phyloP scores from a whole-genome alignment of 148 eudicot genomes.

The Dianthus caryophyllus region DNA sequence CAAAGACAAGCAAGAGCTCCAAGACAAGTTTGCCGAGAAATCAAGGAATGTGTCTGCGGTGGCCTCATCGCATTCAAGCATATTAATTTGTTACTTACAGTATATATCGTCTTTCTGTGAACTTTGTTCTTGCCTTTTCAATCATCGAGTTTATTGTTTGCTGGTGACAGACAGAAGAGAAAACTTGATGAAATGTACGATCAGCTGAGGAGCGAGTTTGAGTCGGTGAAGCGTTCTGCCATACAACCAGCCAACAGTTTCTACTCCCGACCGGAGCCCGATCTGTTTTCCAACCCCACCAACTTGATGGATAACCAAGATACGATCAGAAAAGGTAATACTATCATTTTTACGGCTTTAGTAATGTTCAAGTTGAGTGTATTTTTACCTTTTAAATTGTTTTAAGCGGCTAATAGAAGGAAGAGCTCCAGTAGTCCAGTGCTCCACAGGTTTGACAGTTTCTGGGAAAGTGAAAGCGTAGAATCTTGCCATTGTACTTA shows the following conservation, averaged over 20 bases:
- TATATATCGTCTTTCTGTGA: not conserved
- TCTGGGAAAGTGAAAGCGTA: not conserved
- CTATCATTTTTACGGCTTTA: conserved; percentile 7
- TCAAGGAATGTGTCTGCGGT: conserved; percentile 47
- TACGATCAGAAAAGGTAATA: conserved; percentile 62
- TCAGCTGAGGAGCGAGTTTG: conserved; percentile 78
- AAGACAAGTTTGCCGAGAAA: conserved; percentile 88
- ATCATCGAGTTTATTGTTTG: conserved; percentile 14
- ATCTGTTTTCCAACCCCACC: conserved; percentile 69
- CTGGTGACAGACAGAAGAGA: conserved; percentile 67
- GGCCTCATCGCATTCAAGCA: not conserved
- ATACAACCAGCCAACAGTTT: conserved; percentile 75
- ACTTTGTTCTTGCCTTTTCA: conserved; percentile 13
- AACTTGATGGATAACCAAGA: conserved; percentile 73
- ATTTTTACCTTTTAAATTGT: no score
- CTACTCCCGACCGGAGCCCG: conserved; percentile 63
- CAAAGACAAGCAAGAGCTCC: conserved; percentile 85
- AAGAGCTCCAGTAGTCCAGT: no score
- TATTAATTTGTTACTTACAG: not conserved
- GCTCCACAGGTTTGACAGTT: not conserved
- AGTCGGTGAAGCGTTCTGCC: conserved; percentile 70
- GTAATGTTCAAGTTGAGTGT: not conserved
- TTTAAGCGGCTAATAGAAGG: no score
- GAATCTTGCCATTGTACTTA: not conserved
- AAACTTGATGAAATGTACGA: conserved; percentile 99